These are phyloP conservation scores for Petunia axillaris DNA, from an alignment of 257 asterid genomes.

Conservation along the genomic window DNA sequence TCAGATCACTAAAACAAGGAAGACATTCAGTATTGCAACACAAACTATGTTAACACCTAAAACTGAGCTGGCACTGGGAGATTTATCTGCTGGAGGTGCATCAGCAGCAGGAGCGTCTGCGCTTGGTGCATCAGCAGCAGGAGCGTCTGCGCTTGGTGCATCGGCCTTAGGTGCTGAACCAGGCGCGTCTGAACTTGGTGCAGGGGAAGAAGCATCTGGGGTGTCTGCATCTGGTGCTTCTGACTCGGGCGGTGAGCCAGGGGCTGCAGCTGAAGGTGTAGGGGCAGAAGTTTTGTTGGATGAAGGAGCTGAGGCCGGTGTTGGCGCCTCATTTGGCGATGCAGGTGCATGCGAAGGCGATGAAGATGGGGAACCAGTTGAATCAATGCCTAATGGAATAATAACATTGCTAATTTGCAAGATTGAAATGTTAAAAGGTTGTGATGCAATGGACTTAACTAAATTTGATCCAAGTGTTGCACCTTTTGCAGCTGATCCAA, in stretches of 20 bases:
- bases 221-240: not conserved
- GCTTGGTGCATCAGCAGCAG: not conserved
- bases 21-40: not conserved
- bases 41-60: conserved; percentile 2
- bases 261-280: conserved; percentile 29
- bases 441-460: conserved; percentile 40
- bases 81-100: not conserved
- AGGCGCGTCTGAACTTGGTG: conserved; percentile 33
- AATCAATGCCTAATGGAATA: conserved; percentile 53
- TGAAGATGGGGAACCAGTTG: conserved; percentile 28
- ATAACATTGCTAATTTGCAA: conserved; percentile 54
- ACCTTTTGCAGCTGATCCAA: conserved; percentile 55
- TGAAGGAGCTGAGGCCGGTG: conserved; percentile 14
- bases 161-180: conserved; percentile 17
- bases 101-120: not conserved
- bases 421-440: conserved; percentile 57
- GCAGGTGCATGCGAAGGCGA: conserved; percentile 28
- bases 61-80: not conserved
- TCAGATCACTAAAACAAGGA: conserved; percentile 6
- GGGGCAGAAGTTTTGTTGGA: conserved; percentile 8
- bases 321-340: not conserved
- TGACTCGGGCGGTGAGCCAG: conserved; percentile 26
- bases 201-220: conserved; percentile 12
- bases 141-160: conserved; percentile 39
- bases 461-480: conserved; percentile 40